Evolutionary conservation across 495 filamentous ascomycete species (phyloP).

Genomic region (Neurospora tetrasperma): DNA sequence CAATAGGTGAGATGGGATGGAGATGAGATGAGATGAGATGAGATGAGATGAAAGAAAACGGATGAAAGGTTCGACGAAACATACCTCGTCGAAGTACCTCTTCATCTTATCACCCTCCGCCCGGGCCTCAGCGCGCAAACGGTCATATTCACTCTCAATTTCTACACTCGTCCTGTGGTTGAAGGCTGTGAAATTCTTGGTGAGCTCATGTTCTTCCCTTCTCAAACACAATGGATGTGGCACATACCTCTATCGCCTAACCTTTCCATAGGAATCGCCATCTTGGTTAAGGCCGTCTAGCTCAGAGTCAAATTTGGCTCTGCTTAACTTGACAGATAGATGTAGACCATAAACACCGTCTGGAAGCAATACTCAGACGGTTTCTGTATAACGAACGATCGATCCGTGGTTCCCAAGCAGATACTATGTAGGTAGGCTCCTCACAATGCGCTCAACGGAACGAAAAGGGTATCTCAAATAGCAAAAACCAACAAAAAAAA

Average conservation of each 20-base stretch:
- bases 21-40: constrained; percentile 3
- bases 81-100: constrained; percentile 62
- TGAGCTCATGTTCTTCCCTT: background rate
- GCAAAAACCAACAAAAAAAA: background rate
- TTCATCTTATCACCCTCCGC: constrained; percentile 65
- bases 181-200: constrained; percentile 50
- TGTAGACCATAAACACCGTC: background rate
- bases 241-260: background rate
- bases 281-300: background rate
- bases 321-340: background rate
- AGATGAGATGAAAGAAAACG: background rate
- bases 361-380: background rate
- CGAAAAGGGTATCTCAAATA: background rate
- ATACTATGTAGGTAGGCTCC: background rate
- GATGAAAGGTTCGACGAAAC: background rate
- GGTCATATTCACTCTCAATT: constrained; percentile 84
- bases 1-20: background rate
- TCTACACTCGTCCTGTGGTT: constrained; percentile 57
- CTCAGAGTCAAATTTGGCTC: background rate
- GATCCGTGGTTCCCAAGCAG: background rate
- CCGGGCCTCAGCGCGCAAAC: constrained; percentile 72
- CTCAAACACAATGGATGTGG: background rate
- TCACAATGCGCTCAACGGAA: background rate
- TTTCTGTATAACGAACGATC: background rate
- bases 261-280: background rate